Base-by-base conservation (phyloP, 345 rosid species). In the Turnera subulata region DNA sequence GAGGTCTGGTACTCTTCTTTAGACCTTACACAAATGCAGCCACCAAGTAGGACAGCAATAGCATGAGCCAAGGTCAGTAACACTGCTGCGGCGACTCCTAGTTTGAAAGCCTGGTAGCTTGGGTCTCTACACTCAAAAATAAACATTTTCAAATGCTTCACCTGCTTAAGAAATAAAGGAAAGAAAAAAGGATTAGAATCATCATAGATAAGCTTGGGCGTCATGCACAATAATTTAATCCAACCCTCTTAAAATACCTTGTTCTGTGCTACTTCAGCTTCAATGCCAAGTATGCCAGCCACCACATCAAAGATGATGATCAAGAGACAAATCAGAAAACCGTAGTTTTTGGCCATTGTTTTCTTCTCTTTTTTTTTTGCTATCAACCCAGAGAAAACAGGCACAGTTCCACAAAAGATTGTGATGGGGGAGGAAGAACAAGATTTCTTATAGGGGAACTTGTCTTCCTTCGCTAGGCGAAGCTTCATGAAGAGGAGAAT, bases 41-140 rank as follows among this genome's bases (percentile, higher is more conserved):
- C 96, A 37, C 92, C 95, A 4, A 84, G 73, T 59, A 81, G 53
- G 55, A 80, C 84, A 17, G 78, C 92, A 7, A 81, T 50, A 4
- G 65, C 72, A 51, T 91, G 98, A 35, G 98, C 85, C 15, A 85
- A 61, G 11, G 35, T 76, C 40, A 91, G 59, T 18, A 91, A 77
- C 3, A 86, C 39, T 18, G 84, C 76, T 2, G 96, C 95, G 2
- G 96, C 86, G 68, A 91, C 22, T 6, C 92, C 96, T 1, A 84
- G 82, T 67, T 76, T 73, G 85, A 75, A 88, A 20, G 98, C 98
- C 44, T 80, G 50, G 20, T 60, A 22, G 64, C 95, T 92, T 16
- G 96, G 95, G 33, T 88, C 84, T 78, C 89, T 78, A 26, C 96
- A 92, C 68, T 83, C 93, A 32, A 86, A 81, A 35, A 88, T 75